phyloP scores from a whole-genome alignment of 2,329 filamentous ascomycete genomes.

The Neocucurbitaria cava region DNA sequence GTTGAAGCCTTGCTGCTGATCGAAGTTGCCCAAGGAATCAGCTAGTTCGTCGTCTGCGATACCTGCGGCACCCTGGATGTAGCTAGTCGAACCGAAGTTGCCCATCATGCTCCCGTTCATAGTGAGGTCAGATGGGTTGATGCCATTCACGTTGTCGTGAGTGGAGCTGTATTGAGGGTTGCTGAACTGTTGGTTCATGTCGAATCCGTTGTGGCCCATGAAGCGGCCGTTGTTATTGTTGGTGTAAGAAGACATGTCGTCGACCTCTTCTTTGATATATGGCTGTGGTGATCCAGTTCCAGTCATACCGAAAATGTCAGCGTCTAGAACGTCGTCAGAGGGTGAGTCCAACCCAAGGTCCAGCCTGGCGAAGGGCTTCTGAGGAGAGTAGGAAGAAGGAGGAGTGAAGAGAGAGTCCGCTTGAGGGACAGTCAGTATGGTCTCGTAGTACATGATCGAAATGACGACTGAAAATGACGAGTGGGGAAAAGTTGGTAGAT shows the following conservation, averaged over 20 bases:
- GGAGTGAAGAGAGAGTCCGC: conserved; percentile 52
- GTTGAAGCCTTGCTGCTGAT: conserved; percentile 48
- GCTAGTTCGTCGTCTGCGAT: conserved; percentile 90
- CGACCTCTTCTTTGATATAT: conserved; percentile 73
- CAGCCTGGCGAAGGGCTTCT: conserved; percentile 47
- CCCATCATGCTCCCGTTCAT: conserved; percentile 68
- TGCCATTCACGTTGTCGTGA: conserved; percentile 50
- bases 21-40: conserved; percentile 68
- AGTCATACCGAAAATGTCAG: conserved; percentile 59
- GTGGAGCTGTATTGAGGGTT: conserved; percentile 57
- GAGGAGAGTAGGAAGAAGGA: conserved; percentile 50
- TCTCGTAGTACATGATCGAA: conserved; percentile 44
- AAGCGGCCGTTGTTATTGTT: too few relatives aligned
- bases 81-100: conserved; percentile 70
- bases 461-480: conserved; percentile 23
- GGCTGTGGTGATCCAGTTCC: conserved; percentile 63
- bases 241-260: conserved; percentile 65
- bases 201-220: conserved; percentile 58
- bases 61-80: conserved; percentile 77
- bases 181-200: conserved; percentile 59
- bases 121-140: conserved; percentile 86
- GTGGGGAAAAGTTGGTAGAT: conserved; percentile 10
- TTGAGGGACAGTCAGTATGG: conserved; percentile 50
- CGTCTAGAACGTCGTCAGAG: conserved; percentile 53
- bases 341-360: conserved; percentile 47